Evolutionary conservation across 148 eudicot genomes (phyloP).

Genomic region (Cornus florida): DNA sequence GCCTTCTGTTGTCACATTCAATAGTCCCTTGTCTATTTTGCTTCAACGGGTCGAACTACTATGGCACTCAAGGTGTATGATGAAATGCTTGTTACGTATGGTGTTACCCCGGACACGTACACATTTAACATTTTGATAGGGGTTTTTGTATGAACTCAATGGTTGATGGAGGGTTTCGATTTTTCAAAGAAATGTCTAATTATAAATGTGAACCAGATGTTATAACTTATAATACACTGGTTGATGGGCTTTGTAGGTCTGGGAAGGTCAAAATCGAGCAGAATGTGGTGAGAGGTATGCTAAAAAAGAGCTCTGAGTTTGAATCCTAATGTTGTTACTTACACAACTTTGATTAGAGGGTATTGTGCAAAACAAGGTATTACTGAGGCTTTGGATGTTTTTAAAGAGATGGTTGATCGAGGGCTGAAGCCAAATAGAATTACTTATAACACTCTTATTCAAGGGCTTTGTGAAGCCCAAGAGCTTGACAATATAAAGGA

Average conservation of each 20-base stretch:
- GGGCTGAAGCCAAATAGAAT: slow-evolving; percentile 37
- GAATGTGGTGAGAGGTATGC: slow-evolving; percentile 44
- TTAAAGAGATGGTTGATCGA: slow-evolving; percentile 33
- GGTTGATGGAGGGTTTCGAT: slow-evolving; percentile 44
- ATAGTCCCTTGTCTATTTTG: slow-evolving; percentile 34
- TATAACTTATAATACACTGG: slow-evolving; percentile 45
- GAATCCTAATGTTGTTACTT: slow-evolving; percentile 48
- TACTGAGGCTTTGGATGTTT: slow-evolving; percentile 26
- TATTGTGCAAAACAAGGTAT: slow-evolving; percentile 35
- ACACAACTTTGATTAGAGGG: slow-evolving; percentile 50
- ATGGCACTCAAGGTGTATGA: slow-evolving; percentile 38
- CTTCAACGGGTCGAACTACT: slow-evolving; percentile 34
- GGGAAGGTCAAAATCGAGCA: slow-evolving; percentile 39
- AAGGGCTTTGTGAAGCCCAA: slow-evolving; percentile 42
- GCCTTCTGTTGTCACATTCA: slow-evolving; percentile 41
- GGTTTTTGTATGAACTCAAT: slow-evolving; percentile 45
- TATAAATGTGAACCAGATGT: slow-evolving; percentile 33
- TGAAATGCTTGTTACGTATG: slow-evolving; percentile 48
- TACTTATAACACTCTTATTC: slow-evolving; percentile 42
- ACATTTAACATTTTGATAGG: slow-evolving; percentile 44
- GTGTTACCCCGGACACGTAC: slow-evolving; percentile 37
- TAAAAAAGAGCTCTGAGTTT: slow-evolving; percentile 25
- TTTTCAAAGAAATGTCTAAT: slow-evolving; percentile 38
- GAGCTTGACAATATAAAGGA: slow-evolving; percentile 35
- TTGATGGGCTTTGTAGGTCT: slow-evolving; percentile 50